These are phyloP conservation scores for Neospora caninum DNA, from an alignment of 169 alveolate genomes.

Conservation along the genomic window DNA sequence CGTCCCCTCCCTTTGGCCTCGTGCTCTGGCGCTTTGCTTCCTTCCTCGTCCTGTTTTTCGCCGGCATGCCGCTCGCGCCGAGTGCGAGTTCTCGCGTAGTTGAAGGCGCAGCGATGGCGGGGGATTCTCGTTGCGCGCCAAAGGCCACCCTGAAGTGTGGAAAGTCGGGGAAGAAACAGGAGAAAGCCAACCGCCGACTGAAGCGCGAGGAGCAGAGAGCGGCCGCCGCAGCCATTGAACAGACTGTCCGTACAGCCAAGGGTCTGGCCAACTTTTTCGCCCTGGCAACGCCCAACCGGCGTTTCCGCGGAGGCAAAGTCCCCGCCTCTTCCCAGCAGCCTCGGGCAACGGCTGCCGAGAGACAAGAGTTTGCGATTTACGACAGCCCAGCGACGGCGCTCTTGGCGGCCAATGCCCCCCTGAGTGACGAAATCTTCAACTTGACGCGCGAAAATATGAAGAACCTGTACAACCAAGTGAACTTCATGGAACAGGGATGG, in stretches of 20 bases:
- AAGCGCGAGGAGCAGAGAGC: background rate
- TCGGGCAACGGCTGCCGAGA: background rate
- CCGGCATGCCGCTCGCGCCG: background rate
- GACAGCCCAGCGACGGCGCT: background rate
- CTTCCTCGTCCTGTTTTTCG: background rate
- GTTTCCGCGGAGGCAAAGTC: background rate
- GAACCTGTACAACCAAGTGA: conserved; percentile 39
- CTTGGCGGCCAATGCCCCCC: background rate
- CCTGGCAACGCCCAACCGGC: background rate
- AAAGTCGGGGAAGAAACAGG: background rate
- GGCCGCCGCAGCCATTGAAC: conserved; percentile 4
- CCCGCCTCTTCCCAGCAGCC: background rate
- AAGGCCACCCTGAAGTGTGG: background rate
- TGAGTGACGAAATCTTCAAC: background rate
- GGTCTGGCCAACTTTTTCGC: background rate
- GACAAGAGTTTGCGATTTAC: background rate
- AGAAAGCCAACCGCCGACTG: background rate
- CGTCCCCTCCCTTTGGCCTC: too few species aligned
- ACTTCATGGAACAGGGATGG: conserved; percentile 43
- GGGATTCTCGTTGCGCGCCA: background rate
- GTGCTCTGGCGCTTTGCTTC: too few species aligned
- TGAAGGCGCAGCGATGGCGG: background rate
- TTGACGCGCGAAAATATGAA: conserved; percentile 37
- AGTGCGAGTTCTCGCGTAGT: background rate
- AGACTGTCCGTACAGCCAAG: background rate